phyloP scores from a whole-genome alignment of 768 basidiomycete genomes.

The Naganishia vishniacii region DNA sequence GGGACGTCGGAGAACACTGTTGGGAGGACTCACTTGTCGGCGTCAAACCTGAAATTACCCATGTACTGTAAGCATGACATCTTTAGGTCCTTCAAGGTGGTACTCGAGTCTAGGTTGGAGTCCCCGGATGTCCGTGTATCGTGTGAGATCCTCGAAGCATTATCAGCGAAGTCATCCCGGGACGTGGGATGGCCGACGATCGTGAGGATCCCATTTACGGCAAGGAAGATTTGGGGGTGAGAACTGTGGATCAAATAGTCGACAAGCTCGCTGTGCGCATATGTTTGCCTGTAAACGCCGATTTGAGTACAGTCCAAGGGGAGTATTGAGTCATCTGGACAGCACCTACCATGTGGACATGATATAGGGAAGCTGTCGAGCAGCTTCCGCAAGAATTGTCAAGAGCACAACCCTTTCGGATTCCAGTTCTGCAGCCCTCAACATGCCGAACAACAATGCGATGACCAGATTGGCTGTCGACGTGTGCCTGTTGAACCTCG shows the following conservation, averaged over 20 bases:
- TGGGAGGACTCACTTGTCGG: constrained; percentile 9
- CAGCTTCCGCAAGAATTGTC: constrained; percentile 22
- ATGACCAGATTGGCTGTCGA: constrained; percentile 19
- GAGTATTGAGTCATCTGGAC: no score
- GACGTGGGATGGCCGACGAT: constrained; percentile 2
- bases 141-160: constrained; percentile 9
- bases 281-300: constrained; percentile 20
- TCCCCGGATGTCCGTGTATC: constrained; percentile 11
- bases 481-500: not conserved
- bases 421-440: constrained; percentile 22
- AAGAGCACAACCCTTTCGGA: constrained; percentile 19
- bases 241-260: constrained; percentile 9
- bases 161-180: not conserved
- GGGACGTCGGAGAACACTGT: no score
- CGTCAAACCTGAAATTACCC: constrained; percentile 4
- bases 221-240: constrained; percentile 9
- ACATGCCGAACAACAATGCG: constrained; percentile 21
- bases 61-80: constrained; percentile 15
- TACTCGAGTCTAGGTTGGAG: not conserved
- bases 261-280: constrained; percentile 14
- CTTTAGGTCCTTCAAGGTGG: constrained; percentile 2
- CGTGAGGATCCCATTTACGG: constrained; percentile 1
- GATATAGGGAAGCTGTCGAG: constrained; percentile 19
- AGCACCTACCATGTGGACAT: constrained; percentile 11
- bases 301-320: no score